Percentiles rank a stretch among this genome's conserved stretches.
Evolutionary conservation across 179 eudicot genomes (phyloP).

Genomic region (Actinidia polygama): DNA sequence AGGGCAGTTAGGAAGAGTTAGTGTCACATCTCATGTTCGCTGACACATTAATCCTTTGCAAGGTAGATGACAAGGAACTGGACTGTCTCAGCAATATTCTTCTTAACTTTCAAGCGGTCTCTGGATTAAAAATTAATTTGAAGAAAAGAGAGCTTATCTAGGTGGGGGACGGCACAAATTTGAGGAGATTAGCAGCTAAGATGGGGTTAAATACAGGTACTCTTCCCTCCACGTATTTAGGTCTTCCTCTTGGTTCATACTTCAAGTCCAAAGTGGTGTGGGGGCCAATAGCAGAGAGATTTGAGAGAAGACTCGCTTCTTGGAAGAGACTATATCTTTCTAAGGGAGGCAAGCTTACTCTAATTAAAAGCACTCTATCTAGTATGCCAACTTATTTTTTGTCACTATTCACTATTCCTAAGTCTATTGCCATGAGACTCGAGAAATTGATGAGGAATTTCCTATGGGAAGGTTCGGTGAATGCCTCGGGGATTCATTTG

Average conservation of each 20-base stretch:
- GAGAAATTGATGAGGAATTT: background rate
- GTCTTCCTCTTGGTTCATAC: background rate
- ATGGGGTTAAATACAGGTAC: background rate
- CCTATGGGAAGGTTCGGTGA: background rate
- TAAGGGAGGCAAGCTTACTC: background rate
- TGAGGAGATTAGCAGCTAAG: background rate
- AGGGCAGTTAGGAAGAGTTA: too few relatives aligned
- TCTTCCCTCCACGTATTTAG: background rate
- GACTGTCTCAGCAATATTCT: too few relatives aligned
- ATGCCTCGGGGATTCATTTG: background rate
- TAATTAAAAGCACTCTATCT: background rate
- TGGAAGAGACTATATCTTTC: background rate
- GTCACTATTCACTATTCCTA: background rate
- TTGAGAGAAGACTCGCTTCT: background rate
- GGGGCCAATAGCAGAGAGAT: background rate
- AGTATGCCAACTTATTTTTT: background rate
- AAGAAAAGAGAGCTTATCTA: background rate
- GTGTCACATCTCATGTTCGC: too few relatives aligned
- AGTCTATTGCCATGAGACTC: background rate
- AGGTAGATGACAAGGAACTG: too few relatives aligned
- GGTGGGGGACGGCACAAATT: background rate
- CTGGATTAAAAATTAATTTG: background rate
- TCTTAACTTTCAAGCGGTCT: background rate
- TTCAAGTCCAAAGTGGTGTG: background rate
- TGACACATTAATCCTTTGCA: too few relatives aligned